These are phyloP conservation scores for barrel medic (Medicago truncatula) DNA, from an alignment of 306 rosid species.

Conservation along the genomic window MtrunA17r5.0-ANR NC_053043.1:5023501-5024000, in stretches of 20 bases:
- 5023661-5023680: slow-evolving; percentile 86
- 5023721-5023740: slow-evolving; percentile 80
- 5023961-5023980: slow-evolving; percentile 71
- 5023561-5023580: slow-evolving; percentile 89
- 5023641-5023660: slow-evolving; percentile 92
- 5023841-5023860: slow-evolving; percentile 93
- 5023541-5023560: slow-evolving; percentile 50
- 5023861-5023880: slow-evolving; percentile 74
- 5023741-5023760: slow-evolving; percentile 86
- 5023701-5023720: slow-evolving; percentile 93
- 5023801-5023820: slow-evolving; percentile 93
- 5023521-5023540: slow-evolving; percentile 48
- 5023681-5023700: slow-evolving; percentile 82
- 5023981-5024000: too few species aligned
- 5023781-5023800: slow-evolving; percentile 84
- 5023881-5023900: slow-evolving; percentile 62
- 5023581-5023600: slow-evolving; percentile 80
- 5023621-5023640: slow-evolving; percentile 93
- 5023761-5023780: slow-evolving; percentile 97
- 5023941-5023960: slow-evolving; percentile 93
- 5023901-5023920: slow-evolving; percentile 63
- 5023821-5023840: slow-evolving; percentile 86
- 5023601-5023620: slow-evolving; percentile 45
- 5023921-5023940: slow-evolving; percentile 80
- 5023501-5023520: slow-evolving; percentile 38